These are phyloP conservation scores for Rhizophagus clarus DNA, from an alignment of 192 early-diverging fungal genomes.

Conservation along the genomic window DNA sequence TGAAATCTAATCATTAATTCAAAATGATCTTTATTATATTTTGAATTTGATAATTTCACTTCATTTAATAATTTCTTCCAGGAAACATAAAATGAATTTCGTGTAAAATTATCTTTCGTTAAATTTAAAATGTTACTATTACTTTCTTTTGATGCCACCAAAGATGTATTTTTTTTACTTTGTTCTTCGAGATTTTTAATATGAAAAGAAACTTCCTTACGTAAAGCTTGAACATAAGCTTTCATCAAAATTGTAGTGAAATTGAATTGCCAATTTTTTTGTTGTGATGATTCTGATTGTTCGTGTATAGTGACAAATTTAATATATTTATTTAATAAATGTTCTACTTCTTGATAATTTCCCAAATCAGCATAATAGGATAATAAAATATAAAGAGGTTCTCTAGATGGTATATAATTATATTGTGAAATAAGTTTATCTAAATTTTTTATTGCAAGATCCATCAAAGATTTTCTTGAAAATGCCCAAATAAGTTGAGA, in stretches of 20 bases:
- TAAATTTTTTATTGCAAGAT: neutral
- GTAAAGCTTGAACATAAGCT: conserved; percentile 4
- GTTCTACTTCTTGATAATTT: neutral
- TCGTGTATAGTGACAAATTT: neutral
- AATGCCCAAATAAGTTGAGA: conserved; percentile 17
- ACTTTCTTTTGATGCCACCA: neutral
- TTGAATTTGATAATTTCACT: conserved; percentile 1
- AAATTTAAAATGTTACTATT: neutral
- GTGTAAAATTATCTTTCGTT: neutral
- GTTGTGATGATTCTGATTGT: neutral
- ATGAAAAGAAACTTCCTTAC: neutral
- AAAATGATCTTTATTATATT: conserved; percentile 6
- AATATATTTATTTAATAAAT: conserved; percentile 3
- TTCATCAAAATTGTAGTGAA: conserved; percentile 5
- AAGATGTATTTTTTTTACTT: neutral
- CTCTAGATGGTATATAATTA: conserved; percentile 9
- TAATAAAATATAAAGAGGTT: neutral
- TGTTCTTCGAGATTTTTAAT: neutral
- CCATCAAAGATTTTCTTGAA: conserved; percentile 9
- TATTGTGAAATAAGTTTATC: neutral
- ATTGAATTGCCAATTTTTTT: neutral
- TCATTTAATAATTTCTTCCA: conserved; percentile 7
- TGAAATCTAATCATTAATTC: conserved; percentile 10
- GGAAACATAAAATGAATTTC: conserved; percentile 6
- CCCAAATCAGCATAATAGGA: conserved; percentile 12